Evolutionary conservation across 2,329 filamentous ascomycete genomes (phyloP), one percentile per base, ranked within the genome.

Genomic region (Neocucurbitaria cava): DNA sequence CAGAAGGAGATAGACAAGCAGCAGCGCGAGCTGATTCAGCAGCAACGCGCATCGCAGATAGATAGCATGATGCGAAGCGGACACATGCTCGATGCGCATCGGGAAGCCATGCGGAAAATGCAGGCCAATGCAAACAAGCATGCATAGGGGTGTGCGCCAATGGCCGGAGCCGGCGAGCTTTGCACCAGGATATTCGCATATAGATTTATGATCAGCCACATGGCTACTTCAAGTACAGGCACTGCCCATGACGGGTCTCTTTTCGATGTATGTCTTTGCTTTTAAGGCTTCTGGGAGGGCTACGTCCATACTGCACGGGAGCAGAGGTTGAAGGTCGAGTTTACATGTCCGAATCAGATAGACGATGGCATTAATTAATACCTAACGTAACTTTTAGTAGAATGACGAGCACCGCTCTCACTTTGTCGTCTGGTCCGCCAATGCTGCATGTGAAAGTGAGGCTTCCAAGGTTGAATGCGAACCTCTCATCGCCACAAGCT

Each of bases 71-170:
- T 96, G 89, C 83, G 91, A 49, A 87, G 85, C 15, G 88, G 88
- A 0, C 86, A 89, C 59, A 84, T 96, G 79, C 80, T 90, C 46
- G 89, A 90, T 41, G 83, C 88, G 20, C 93, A 97, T 73, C 83
- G 89, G 18, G 89, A 93, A 59, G 90, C 89, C 1, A 83, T 97
- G 84, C 83, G 89, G 59, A 87, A 83, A 72, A 89, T 97, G 87
- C 92, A 96, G 71, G 81, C 82, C 13, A 75, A 78, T 44, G 84
- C 83, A 0, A 84, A 83, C 58, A 74, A 69, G 39, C 62, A 65
- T 30, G 52, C 69, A 55, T 69, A 58, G 49, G 17, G 3, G n/a
- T 28, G 15, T 42, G 36, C 6, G 13, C 17, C 18, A 20, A 10
- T 15, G 24, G 40, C 18, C 8, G 21, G 23, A 28, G 40, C 21